Evolutionary conservation across 768 basidiomycete species (phyloP).

Genomic region (Lactarius sp.): DNA sequence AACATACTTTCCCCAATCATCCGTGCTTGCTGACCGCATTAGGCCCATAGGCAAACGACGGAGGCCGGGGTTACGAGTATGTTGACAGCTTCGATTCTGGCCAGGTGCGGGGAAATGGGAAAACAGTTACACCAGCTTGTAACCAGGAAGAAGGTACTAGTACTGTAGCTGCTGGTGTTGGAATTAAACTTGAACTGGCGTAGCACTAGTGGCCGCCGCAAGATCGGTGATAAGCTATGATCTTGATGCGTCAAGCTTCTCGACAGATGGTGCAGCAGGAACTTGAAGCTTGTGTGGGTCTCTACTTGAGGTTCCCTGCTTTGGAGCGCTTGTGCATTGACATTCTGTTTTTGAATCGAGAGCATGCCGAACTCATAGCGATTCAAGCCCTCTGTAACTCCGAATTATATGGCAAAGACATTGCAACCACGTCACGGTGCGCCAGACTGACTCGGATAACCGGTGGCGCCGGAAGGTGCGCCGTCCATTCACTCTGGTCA

Average conservation of each 20-base stretch:
- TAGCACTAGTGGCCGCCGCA: neutral
- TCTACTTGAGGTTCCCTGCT: neutral
- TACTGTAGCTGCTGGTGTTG: neutral
- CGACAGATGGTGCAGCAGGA: too few species aligned
- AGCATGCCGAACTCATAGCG: neutral
- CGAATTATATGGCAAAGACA: too few species aligned
- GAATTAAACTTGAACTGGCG: too few species aligned
- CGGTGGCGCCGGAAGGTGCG: too few species aligned
- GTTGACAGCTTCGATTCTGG: neutral
- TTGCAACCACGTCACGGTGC: too few species aligned
- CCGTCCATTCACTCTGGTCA: too few species aligned
- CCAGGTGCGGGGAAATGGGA: neutral
- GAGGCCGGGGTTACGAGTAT: neutral
- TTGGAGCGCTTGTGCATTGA: too few species aligned
- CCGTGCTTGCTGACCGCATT: slow-evolving; percentile 1
- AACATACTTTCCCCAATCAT: neutral
- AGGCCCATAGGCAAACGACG: neutral
- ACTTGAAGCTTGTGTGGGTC: too few species aligned
- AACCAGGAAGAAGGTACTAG: neutral
- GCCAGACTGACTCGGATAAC: too few species aligned
- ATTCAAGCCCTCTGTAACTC: too few species aligned
- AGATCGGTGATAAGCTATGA: too few species aligned
- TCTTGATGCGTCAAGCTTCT: neutral
- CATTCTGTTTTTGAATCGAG: neutral
- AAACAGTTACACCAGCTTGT: neutral